Conservation (phyloP, 257 asterid genomes). For the Orobanche coerulescens region DNA sequence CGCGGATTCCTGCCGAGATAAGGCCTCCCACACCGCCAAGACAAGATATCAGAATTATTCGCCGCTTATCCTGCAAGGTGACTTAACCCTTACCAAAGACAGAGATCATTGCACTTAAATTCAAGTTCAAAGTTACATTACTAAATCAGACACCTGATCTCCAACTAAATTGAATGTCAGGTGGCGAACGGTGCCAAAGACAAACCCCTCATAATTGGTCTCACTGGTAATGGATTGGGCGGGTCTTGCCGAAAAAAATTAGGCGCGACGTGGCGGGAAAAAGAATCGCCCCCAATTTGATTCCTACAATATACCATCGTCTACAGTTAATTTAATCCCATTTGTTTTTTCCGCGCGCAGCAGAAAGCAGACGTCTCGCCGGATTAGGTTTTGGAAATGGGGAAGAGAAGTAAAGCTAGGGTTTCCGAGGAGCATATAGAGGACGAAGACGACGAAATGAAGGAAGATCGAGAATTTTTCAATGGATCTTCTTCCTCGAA, state of each 20-base stretch:
- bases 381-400: conserved; percentile 38
- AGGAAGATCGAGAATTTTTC: conserved; percentile 24
- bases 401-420: conserved; percentile 53
- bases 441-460: conserved; percentile 38
- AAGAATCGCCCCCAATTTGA: conserved; percentile 21
- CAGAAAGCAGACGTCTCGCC: background rate
- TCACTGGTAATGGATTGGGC: background rate
- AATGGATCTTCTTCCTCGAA: conserved; percentile 41
- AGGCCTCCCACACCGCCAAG: too few relatives aligned
- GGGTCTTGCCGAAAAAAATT: conserved; percentile 6
- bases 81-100: too few relatives aligned
- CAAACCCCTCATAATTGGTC: background rate
- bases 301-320: background rate
- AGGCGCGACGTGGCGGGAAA: conserved; percentile 43
- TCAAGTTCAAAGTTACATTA: background rate
- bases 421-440: conserved; percentile 39
- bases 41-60: too few relatives aligned
- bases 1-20: too few relatives aligned
- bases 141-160: background rate
- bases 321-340: background rate
- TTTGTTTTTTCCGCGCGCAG: background rate
- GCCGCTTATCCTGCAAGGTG: too few relatives aligned
- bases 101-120: background rate
- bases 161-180: too few relatives aligned
- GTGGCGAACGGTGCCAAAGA: background rate